These are phyloP conservation scores for Volvox reticuliferus DNA, from an alignment of 139 green algal genomes.

Conservation along the genomic window DNA sequence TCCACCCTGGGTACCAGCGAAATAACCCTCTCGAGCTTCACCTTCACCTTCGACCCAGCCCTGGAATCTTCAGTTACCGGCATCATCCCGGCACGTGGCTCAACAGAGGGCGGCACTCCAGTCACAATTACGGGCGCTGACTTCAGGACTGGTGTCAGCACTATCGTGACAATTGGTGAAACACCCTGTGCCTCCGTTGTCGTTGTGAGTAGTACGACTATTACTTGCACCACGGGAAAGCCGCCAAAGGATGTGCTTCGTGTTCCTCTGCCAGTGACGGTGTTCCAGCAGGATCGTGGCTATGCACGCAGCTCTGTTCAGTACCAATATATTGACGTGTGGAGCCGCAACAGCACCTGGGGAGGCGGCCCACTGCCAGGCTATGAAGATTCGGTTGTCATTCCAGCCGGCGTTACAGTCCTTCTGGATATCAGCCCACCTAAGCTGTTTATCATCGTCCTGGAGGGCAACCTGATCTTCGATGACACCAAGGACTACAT, in stretches of 20 bases:
- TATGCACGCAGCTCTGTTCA: not conserved
- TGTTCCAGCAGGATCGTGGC: constrained; percentile 8
- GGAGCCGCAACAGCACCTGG: constrained; percentile 74
- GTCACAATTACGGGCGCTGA: constrained; percentile 57
- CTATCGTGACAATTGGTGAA: constrained; percentile 12
- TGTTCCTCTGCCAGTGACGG: constrained; percentile 1
- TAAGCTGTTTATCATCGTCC: constrained; percentile 58
- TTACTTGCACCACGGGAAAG: constrained; percentile 49
- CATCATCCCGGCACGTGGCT: constrained; percentile 57
- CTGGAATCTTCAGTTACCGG: constrained; percentile 55
- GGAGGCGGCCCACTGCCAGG: constrained; percentile 63
- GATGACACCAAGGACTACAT: constrained; percentile 55
- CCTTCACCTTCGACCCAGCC: constrained; percentile 49
- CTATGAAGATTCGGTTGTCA: constrained; percentile 60
- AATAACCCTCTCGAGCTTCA: not conserved
- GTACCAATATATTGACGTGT: constrained; percentile 74
- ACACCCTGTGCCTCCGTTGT: constrained; percentile 36
- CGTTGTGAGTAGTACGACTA: constrained; percentile 18
- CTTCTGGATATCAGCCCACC: constrained; percentile 77
- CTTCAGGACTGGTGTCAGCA: not conserved
- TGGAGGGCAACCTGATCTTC: constrained; percentile 75
- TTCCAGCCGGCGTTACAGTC: constrained; percentile 62
- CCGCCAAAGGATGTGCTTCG: not conserved
- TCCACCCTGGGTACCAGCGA: not conserved
- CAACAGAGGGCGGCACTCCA: constrained; percentile 68